Evolutionary conservation across 176 grass and related monocot genomes (phyloP), one percentile per base, ranked within the genome.

Genomic region (Zoysia pacifica): DNA sequence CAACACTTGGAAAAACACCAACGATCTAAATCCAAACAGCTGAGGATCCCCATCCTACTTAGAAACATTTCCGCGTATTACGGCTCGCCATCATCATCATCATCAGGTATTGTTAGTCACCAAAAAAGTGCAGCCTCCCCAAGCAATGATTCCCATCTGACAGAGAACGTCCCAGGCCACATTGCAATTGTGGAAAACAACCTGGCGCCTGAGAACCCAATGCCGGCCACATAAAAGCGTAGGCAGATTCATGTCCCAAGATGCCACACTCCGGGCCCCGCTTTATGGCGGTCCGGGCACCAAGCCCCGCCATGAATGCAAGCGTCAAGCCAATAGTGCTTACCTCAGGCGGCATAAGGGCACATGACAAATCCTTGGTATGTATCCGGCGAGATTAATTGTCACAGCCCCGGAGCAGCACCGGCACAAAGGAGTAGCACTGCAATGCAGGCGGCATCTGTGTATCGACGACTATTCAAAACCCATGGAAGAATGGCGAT

Each of bases 141-240:
- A 65, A 66, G 72, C 72, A 85, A 89, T 78, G 87, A 89, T 85
- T 73, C 78, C 45, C 19, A 66, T 78, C 87, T 89, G 73, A 78
- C 72, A 80, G 51, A 73, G 82, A 89, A 46, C 50, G 73, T 61
- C 82, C 73, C 78, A 60, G 65, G 65, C 58, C 42, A 48, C 82
- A 89, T 76, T 82, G 78, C 50, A 73, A 82, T 72, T 89, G 78
- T 85, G 87, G 82, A 77, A 80, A 73, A 89, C 87, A 89, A 85
- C 82, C 87, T 89, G 87, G 82, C 82, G 60, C 82, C 82, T 82
- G 60, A 67, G 78, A 85, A 85, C 44, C 78, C 67, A 82, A 67
- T 62, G 78, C 82, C 60, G 49, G 59, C 36, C 50, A 81, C 87
- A 61, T 77, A 81, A 38, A 85, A 85, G 82, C 74, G 82, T 81